Evolutionary conservation across 352 stramenopile species (phyloP), one percentile per base, ranked within the genome.

Genomic region (Phytophthora chlamydospora): DNA sequence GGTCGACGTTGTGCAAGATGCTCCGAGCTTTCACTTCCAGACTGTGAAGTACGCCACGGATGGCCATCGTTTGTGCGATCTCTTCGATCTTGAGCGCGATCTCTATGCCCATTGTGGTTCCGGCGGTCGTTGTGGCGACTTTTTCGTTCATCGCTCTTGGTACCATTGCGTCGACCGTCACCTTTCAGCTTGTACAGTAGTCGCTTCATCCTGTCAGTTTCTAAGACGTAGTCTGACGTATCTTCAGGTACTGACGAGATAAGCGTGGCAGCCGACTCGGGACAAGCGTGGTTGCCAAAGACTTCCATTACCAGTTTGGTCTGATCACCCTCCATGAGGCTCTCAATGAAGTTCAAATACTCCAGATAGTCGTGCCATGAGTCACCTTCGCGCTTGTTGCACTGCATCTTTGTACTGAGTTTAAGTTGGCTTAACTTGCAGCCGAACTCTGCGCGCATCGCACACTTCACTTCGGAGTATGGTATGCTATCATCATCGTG

Each of bases 261-360:
- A 10, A 49, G 42, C 3, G 42, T 49, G 27, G 42, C n/a, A 14
- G 24, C 3, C 12, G 24, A 36, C 12, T 49, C 42, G 5, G 6
- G 49, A 19, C 19, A 58, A 12, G 35, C 49, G 14, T 47, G 32
- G 9, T 58, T 43, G 6, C 39, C 19, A 13, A 47, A 46, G 0
- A 47, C 38, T 43, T 58, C 27, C 35, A 58, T 31, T 12, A 46
- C 35, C 49, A 47, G 31, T 12, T 45, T 43, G 21, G 16, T 38
- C 27, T 58, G 49, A 38, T 47, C 49, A 12, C 49, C 49, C 31
- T 45, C 21, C 49, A 58, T 58, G 4, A 58, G 36, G 3, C 49
- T 43, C 39, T 46, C 35, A 14, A 47, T 58, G 34, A 58, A 58
- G 17, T 46, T 58, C 34, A 58, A 17, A 16, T 58, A 58, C 27